These are phyloP conservation scores for Boletales sp. DNA, from an alignment of 768 basidiomycete species.

Conservation along the genomic window DNA sequence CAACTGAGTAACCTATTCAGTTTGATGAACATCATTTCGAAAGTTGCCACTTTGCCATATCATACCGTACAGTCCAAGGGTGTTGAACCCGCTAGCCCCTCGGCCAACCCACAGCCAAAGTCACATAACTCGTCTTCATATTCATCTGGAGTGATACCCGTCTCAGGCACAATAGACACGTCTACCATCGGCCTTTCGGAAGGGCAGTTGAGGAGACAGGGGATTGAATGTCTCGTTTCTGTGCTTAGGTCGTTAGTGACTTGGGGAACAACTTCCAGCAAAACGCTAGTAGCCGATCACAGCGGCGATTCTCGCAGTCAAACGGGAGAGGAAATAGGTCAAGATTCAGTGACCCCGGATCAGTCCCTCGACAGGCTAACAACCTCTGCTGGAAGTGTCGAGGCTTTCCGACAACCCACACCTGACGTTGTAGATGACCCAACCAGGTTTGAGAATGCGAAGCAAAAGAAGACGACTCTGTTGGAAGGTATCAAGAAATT, in stretches of 20 bases:
- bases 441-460: conserved; percentile 88
- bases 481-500: conserved; percentile 96
- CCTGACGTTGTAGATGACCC: conserved; percentile 90
- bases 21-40: conserved; percentile 94
- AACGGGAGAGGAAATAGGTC: conserved; percentile 48
- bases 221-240: conserved; percentile 90
- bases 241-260: conserved; percentile 86
- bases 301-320: conserved; percentile 43
- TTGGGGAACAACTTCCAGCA: conserved; percentile 69
- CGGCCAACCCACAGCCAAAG: conserved; percentile 44
- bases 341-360: conserved; percentile 55
- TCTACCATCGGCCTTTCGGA: conserved; percentile 73
- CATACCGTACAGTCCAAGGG: conserved; percentile 46
- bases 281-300: conserved; percentile 32
- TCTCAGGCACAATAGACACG: conserved; percentile 66
- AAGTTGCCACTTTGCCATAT: conserved; percentile 67
- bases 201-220: conserved; percentile 79
- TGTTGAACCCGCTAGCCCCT: conserved; percentile 59
- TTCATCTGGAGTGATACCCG: conserved; percentile 61
- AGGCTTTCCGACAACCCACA: conserved; percentile 61
- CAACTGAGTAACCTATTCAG: conserved; percentile 33
- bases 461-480: conserved; percentile 92
- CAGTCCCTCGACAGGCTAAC: conserved; percentile 54
- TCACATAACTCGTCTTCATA: conserved; percentile 41
- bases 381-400: conserved; percentile 43